A percentile compares a stretch with the other conserved stretches of the same genome.
Conservation (phyloP, 495 filamentous ascomycete species). For the Delitschia confertaspora region DNA sequence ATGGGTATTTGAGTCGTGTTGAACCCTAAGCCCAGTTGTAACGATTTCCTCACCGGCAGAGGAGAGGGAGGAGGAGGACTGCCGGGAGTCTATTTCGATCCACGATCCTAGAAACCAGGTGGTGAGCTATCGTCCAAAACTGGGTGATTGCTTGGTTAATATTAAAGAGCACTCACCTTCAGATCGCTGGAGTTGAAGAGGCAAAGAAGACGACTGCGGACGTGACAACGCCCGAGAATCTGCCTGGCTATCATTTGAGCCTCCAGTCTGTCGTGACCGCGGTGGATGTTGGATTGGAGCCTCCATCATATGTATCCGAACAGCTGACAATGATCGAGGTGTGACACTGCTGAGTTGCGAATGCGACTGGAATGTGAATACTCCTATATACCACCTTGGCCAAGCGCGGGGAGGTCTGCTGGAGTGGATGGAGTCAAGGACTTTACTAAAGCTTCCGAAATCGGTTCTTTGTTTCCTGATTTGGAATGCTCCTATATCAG, state of each 20-base stretch:
- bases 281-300: constrained; percentile 1
- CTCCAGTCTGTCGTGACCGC: constrained; percentile 3
- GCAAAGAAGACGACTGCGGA: not conserved
- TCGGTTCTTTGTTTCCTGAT: constrained; percentile 12
- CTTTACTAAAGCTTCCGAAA: too few relatives aligned
- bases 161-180: constrained; percentile 12
- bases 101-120: constrained; percentile 68
- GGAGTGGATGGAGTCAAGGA: constrained; percentile 11
- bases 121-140: constrained; percentile 10
- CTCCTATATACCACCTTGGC: too few relatives aligned
- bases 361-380: too few relatives aligned
- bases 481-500: too few relatives aligned
- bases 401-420: constrained; percentile 6
- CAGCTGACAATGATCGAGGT: too few relatives aligned
- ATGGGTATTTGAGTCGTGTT: constrained; percentile 41
- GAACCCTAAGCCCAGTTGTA: constrained; percentile 71
- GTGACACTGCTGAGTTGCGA: too few relatives aligned
- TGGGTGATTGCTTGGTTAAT: not conserved
- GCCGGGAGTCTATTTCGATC: constrained; percentile 90
- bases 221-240: constrained; percentile 4
- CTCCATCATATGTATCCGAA: constrained; percentile 18
- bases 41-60: constrained; percentile 78
- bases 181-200: constrained; percentile 13
- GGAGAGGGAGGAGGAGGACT: constrained; percentile 84
- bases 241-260: constrained; percentile 3